Base-by-base conservation (phyloP, 495 filamentous ascomycete species). In the Aspergillus carlsbadensis region DNA sequence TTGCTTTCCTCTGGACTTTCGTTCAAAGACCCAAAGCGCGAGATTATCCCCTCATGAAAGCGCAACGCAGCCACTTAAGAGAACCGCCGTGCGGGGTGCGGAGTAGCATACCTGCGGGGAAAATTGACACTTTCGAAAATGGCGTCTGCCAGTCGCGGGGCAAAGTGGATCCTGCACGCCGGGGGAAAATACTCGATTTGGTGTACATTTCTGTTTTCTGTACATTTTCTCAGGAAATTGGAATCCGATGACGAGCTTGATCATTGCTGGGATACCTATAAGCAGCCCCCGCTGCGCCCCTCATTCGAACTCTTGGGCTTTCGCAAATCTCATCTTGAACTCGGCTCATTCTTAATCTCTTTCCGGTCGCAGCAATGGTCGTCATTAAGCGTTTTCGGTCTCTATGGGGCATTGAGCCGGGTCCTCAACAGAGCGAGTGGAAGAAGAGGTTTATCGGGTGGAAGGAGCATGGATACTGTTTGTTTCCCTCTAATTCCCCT, bases 401-500 rank as follows among this genome's bases (percentile, higher is more conserved):
- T 24, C 49, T 52, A 6, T 52, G 49, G 49, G 49, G 49, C 8
- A 22, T 52, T 17, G 34, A 36, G 17, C 35, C 49, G 10, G 49
- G 49, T 21, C 49, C 49, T 14, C 11, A 52, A 18, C 36, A 40
- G 21, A 40, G 34, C 1, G 35, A 41, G 13, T 52, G 49, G 49
- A 52, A 41, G 49, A 26, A 52, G 22, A 22, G 18, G 17, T 52
- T 52, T n/a, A 39, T 41, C 14, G 37, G 33, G 24, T 45, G 51
- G 20, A 70, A 70, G 36, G 36, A 40, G 6, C 58, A 67, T n/a
- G 65, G 67, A 24, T 70, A 70, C 21, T 51, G 67, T 70, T 54
- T 13, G 52, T 52, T 21, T 29, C n/a, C n/a, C n/a, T n/a, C n/a
- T n/a, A n/a, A n/a, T n/a, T n/a, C n/a, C n/a, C n/a, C n/a, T n/a